phyloP scores from a whole-genome alignment of 345 rosid species.

The Gossypioides kirkii region DNA sequence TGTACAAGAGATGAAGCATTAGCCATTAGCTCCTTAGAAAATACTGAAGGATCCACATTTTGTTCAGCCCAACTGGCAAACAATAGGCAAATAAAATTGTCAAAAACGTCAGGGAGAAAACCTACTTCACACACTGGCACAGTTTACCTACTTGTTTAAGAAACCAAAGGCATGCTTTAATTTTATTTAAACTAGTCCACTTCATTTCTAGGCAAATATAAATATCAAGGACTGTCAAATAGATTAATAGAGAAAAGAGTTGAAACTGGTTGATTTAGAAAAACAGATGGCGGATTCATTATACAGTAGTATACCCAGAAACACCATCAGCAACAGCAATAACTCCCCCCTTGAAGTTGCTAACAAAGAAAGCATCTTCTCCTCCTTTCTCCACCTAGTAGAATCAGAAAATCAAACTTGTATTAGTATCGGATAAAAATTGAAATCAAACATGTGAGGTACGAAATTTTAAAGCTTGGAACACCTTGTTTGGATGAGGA shows the following conservation, averaged over 20 bases:
- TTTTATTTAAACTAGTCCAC: neutral
- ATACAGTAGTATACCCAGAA: conserved; percentile 47
- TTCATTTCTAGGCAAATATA: neutral
- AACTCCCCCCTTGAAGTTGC: conserved; percentile 72
- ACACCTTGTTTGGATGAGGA: conserved; percentile 79
- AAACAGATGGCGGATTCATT: neutral
- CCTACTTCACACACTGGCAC: neutral
- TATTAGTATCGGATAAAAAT: neutral
- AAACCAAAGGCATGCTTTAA: neutral
- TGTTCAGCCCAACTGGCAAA: conserved; percentile 71
- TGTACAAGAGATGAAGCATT: conserved; percentile 53
- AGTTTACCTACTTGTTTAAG: neutral
- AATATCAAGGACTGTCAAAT: neutral
- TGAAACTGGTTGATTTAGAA: neutral
- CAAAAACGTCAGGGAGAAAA: neutral
- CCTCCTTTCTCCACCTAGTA: conserved; percentile 74
- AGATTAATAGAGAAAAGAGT: neutral
- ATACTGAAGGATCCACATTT: conserved; percentile 85
- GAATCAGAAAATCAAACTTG: neutral
- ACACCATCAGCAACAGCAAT: conserved; percentile 93
- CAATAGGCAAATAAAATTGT: neutral
- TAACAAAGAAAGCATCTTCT: conserved; percentile 76
- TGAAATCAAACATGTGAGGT: neutral
- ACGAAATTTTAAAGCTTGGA: conserved; percentile 4
- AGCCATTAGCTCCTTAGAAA: conserved; percentile 66